phyloP scores from a whole-genome alignment of 1,284 basidiomycete genomes.

The Moniliella sp. region DNA sequence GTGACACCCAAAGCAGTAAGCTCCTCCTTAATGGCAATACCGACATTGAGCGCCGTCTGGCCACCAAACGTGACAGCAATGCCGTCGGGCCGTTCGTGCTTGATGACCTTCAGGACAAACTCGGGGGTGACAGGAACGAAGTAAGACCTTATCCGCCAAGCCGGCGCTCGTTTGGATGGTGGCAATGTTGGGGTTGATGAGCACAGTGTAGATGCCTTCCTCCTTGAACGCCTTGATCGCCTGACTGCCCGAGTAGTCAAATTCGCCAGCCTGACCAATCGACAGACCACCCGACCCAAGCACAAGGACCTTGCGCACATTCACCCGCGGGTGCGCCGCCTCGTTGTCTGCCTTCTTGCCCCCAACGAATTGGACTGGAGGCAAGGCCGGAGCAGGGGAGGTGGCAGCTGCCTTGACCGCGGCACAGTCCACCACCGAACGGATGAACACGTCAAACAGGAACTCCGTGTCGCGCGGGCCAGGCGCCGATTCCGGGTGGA shows the following conservation, averaged over 20 bases:
- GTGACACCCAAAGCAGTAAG: constrained; percentile 57
- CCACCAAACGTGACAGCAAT: constrained; percentile 97
- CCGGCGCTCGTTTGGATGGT: constrained; percentile 94
- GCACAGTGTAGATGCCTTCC: constrained; percentile 93
- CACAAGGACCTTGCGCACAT: constrained; percentile 77
- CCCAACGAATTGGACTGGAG: constrained; percentile 63
- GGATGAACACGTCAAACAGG: constrained; percentile 90
- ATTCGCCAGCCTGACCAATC: constrained; percentile 94
- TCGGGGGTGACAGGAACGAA: constrained; percentile 94
- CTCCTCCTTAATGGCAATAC: constrained; percentile 90
- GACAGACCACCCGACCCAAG: constrained; percentile 88
- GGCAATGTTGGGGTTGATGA: constrained; percentile 91
- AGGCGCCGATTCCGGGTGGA: constrained; percentile 96
- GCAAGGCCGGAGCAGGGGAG: constrained; percentile 5
- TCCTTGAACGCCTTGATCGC: constrained; percentile 97
- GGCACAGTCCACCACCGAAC: constrained; percentile 58
- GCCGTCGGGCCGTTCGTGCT: constrained; percentile 91
- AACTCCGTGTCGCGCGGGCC: constrained; percentile 96
- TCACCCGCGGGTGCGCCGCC: constrained; percentile 49
- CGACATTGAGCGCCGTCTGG: constrained; percentile 87
- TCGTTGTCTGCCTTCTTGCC: constrained; percentile 66
- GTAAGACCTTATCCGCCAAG: constrained; percentile 93
- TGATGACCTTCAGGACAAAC: constrained; percentile 90
- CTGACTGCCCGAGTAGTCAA: constrained; percentile 95
- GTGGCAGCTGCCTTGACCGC: constrained; percentile 51